Evolutionary conservation across 1,139 yeast genomes (phyloP).

Genomic region (Scheffersomyces quercinus): DNA sequence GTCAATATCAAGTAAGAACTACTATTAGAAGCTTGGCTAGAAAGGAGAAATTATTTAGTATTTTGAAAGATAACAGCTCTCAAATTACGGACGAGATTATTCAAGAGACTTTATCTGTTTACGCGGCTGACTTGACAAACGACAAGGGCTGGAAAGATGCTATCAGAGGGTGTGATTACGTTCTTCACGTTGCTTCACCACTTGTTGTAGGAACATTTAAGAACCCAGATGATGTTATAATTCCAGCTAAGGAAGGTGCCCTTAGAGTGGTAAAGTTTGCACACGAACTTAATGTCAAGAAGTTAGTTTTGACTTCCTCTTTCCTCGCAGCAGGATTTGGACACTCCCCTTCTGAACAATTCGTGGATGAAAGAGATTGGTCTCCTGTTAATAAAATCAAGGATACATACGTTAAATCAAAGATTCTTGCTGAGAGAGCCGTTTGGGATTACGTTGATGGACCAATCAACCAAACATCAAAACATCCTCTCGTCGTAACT

Average conservation of each 20-base stretch:
- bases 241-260: slow-evolving; percentile 3
- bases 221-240: slow-evolving; percentile 7
- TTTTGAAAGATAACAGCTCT: background rate
- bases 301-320: slow-evolving; percentile 9
- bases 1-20: slow-evolving; percentile 8
- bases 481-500: slow-evolving; percentile 9
- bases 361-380: slow-evolving; percentile 9
- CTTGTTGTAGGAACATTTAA: slow-evolving; percentile 10
- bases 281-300: slow-evolving; percentile 14
- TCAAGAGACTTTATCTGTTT: slow-evolving; percentile 2
- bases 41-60: background rate
- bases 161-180: slow-evolving; percentile 18
- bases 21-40: slow-evolving; percentile 8
- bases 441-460: slow-evolving; percentile 17
- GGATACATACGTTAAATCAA: slow-evolving; percentile 6
- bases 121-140: slow-evolving; percentile 12
- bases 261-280: slow-evolving; percentile 19
- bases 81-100: slow-evolving; percentile 1
- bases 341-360: slow-evolving; percentile 13
- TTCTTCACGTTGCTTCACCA: slow-evolving; percentile 17
- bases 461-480: background rate
- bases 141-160: slow-evolving; percentile 17
- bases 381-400: slow-evolving; percentile 9
- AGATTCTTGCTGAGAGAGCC: slow-evolving; percentile 16
- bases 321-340: slow-evolving; percentile 7